phyloP scores from a whole-genome alignment of 1,139 yeast genomes.

The Candida dubliniensis region DNA sequence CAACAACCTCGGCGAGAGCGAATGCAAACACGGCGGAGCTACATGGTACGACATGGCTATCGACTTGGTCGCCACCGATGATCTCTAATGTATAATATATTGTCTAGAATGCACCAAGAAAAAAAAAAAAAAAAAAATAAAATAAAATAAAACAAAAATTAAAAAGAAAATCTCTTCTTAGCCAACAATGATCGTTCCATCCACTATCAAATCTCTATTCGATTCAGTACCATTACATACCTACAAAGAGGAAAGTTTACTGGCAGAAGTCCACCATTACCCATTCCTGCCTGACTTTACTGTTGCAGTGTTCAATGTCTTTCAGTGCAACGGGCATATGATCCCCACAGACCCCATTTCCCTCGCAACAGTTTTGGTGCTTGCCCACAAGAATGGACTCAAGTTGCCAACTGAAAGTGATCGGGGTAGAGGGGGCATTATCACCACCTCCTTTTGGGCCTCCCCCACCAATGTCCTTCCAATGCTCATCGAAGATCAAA shows the following conservation, averaged over 20 bases:
- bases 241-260: slow-evolving; percentile 29
- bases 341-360: slow-evolving; percentile 50
- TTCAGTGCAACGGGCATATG: slow-evolving; percentile 17
- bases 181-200: slow-evolving; percentile 34
- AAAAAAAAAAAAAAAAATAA: not conserved
- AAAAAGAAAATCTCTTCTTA: not conserved
- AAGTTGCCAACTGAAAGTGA: slow-evolving; percentile 25
- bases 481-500: slow-evolving; percentile 32
- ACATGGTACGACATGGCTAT: slow-evolving; percentile 68
- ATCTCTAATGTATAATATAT: slow-evolving; percentile 19
- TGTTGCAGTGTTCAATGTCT: slow-evolving; percentile 43
- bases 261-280: slow-evolving; percentile 19
- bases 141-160: not conserved
- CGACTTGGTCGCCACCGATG: slow-evolving; percentile 63
- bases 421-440: slow-evolving; percentile 17
- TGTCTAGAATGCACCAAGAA: not conserved
- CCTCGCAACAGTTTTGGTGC: slow-evolving; percentile 31
- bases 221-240: slow-evolving; percentile 49
- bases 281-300: slow-evolving; percentile 21
- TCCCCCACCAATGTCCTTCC: slow-evolving; percentile 46
- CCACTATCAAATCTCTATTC: slow-evolving; percentile 41
- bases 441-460: slow-evolving; percentile 38
- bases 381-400: slow-evolving; percentile 34
- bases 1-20: slow-evolving; percentile 59
- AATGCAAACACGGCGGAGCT: slow-evolving; percentile 58